phyloP scores from a whole-genome alignment of 148 eudicot species.

The Spergularia bocconei region DNA sequence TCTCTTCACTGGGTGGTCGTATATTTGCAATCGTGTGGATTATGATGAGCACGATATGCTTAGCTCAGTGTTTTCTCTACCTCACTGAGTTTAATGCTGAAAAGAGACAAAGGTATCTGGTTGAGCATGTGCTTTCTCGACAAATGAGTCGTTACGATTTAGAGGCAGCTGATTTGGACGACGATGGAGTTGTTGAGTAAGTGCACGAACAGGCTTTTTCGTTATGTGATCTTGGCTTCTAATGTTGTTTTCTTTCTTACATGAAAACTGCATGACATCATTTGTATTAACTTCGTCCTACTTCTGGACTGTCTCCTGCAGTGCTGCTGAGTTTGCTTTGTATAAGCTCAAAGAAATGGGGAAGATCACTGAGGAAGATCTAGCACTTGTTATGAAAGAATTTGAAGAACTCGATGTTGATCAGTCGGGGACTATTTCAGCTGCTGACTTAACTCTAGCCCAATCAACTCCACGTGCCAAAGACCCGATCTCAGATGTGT shows the following conservation, averaged over 20 bases:
- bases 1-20: slow-evolving; percentile 63
- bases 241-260: too few species aligned
- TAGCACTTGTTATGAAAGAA: slow-evolving; percentile 51
- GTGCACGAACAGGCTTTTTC: slow-evolving; percentile 12
- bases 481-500: not conserved
- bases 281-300: not conserved
- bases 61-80: slow-evolving; percentile 62
- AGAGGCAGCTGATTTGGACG: slow-evolving; percentile 79
- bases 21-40: slow-evolving; percentile 79
- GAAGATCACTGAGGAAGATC: slow-evolving; percentile 63
- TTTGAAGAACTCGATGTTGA: slow-evolving; percentile 72
- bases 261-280: too few species aligned
- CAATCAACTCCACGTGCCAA: slow-evolving; percentile 35
- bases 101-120: slow-evolving; percentile 47
- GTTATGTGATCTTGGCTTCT: too few species aligned
- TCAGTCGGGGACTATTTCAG: slow-evolving; percentile 67
- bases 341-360: slow-evolving; percentile 89
- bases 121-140: slow-evolving; percentile 47
- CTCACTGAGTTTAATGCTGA: slow-evolving; percentile 71
- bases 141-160: slow-evolving; percentile 53
- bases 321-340: slow-evolving; percentile 73
- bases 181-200: slow-evolving; percentile 68
- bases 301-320: slow-evolving; percentile 10
- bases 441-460: slow-evolving; percentile 53
- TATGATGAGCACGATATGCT: slow-evolving; percentile 52